These are phyloP conservation scores for Saccharomycopsis fodiens DNA, from an alignment of 805 yeast species.

Conservation along the genomic window DNA sequence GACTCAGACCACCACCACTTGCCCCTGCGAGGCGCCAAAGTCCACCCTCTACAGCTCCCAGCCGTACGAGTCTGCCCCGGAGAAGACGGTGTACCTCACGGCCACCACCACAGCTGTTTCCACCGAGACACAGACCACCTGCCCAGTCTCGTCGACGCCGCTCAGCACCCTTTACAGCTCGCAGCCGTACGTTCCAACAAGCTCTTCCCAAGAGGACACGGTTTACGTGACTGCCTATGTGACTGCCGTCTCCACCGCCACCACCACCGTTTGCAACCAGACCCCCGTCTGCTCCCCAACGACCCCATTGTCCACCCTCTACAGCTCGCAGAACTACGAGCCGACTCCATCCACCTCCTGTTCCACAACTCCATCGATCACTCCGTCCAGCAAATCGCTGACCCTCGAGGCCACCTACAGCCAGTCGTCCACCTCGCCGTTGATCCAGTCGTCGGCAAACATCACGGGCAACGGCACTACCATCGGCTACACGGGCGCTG, in stretches of 20 bases:
- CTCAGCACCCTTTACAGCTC: constrained; percentile 1
- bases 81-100: constrained; percentile 4
- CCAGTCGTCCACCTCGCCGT: not conserved
- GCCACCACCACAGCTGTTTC: constrained; percentile 7
- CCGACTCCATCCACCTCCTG: constrained; percentile 1
- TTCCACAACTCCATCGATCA: not conserved
- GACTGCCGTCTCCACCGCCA: constrained; percentile 18
- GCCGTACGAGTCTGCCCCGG: constrained; percentile 2
- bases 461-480: constrained; percentile 4
- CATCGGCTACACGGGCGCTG: constrained; percentile 9
- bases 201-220: constrained; percentile 13
- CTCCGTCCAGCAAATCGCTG: not conserved
- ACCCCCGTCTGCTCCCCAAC: not conserved
- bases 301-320: constrained; percentile 2
- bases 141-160: not conserved
- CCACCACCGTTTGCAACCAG: constrained; percentile 14
- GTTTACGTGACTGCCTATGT: constrained; percentile 19
- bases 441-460: not conserved
- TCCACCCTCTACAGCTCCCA: not conserved
- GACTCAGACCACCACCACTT: constrained; percentile 11
- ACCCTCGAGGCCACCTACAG: constrained; percentile 17
- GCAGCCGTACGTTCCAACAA: not conserved
- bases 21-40: constrained; percentile 7
- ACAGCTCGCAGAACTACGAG: constrained; percentile 10
- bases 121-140: constrained; percentile 3